A percentile compares a stretch with the other conserved stretches of the same genome.
Evolutionary conservation across 2,329 filamentous ascomycete species (phyloP).

Genomic region (Zalaria sp.): DNA sequence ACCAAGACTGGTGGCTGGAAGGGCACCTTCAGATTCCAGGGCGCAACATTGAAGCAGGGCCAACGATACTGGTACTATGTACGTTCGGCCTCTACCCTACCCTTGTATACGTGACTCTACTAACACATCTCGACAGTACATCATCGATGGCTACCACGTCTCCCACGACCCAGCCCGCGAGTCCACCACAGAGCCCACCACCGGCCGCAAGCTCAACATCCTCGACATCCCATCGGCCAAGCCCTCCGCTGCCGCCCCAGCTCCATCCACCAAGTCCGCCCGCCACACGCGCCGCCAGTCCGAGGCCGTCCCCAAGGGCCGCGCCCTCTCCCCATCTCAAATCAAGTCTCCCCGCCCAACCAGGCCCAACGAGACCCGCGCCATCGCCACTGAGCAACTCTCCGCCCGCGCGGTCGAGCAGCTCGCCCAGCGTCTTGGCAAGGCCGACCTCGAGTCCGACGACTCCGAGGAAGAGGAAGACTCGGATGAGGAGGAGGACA

Average conservation of each 20-base stretch:
- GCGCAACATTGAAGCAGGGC: constrained; percentile 69
- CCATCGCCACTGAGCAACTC: constrained; percentile 75
- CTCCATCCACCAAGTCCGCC: constrained; percentile 22
- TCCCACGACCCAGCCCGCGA: constrained; percentile 87
- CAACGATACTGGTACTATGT: constrained; percentile 98
- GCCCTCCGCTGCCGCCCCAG: constrained; percentile 30
- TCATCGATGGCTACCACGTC: constrained; percentile 97
- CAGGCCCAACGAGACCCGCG: constrained; percentile 73
- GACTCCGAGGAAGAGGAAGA: constrained; percentile 7
- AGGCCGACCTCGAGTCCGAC: constrained; percentile 34
- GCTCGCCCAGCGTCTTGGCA: constrained; percentile 48
- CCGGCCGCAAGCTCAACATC: constrained; percentile 92
- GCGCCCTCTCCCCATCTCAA: constrained; percentile 73
- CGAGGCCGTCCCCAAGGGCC: constrained; percentile 65
- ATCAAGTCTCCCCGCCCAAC: constrained; percentile 85
- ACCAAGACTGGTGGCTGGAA: constrained; percentile 80
- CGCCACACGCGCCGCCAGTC: constrained; percentile 34
- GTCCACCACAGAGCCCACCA: constrained; percentile 88
- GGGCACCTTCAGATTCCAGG: constrained; percentile 92
- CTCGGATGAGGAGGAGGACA: constrained; percentile 39
- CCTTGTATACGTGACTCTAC: background rate
- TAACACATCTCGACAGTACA: constrained; percentile 43
- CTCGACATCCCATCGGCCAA: constrained; percentile 60
- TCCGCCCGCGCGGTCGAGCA: constrained; percentile 62
- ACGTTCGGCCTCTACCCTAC: constrained; percentile 13